Evolutionary conservation across 2,329 filamentous ascomycete species (phyloP).

Genomic region (Fusarium armeniacum): DNA sequence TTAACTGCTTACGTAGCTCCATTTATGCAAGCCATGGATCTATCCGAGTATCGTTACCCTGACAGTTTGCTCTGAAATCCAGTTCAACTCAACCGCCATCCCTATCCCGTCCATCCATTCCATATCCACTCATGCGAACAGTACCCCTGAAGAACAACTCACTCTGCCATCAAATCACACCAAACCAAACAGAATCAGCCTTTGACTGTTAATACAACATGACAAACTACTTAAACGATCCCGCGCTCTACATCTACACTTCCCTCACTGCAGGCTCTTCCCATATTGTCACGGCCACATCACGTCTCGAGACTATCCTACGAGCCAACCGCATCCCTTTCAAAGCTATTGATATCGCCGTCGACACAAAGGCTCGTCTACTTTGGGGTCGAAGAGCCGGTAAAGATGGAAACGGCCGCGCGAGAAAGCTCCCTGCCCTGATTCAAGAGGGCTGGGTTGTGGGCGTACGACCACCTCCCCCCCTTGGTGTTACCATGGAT

Average conservation of each 20-base stretch:
- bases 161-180: constrained; percentile 3
- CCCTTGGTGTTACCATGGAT: constrained; percentile 1
- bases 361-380: constrained; percentile 88
- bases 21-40: constrained; percentile 8
- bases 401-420: constrained; percentile 72
- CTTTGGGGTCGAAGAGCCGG: constrained; percentile 88
- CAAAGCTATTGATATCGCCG: constrained; percentile 90
- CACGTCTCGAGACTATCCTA: constrained; percentile 94
- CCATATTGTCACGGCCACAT: constrained; percentile 96
- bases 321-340: constrained; percentile 96
- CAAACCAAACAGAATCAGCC: constrained; percentile 10
- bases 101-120: not conserved
- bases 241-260: constrained; percentile 92
- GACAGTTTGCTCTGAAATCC: constrained; percentile 23
- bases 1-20: constrained; percentile 39
- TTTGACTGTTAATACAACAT: constrained; percentile 47
- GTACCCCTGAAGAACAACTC: constrained; percentile 25
- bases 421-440: constrained; percentile 86
- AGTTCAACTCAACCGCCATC: constrained; percentile 10
- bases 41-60: constrained; percentile 8
- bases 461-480: constrained; percentile 73
- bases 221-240: constrained; percentile 69
- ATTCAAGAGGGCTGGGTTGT: constrained; percentile 89
- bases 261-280: constrained; percentile 95
- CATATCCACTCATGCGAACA: constrained; percentile 36